Evolutionary conservation across 208 protist genomes (phyloP).

Genomic region (Leishmania martiniquensis): DNA sequence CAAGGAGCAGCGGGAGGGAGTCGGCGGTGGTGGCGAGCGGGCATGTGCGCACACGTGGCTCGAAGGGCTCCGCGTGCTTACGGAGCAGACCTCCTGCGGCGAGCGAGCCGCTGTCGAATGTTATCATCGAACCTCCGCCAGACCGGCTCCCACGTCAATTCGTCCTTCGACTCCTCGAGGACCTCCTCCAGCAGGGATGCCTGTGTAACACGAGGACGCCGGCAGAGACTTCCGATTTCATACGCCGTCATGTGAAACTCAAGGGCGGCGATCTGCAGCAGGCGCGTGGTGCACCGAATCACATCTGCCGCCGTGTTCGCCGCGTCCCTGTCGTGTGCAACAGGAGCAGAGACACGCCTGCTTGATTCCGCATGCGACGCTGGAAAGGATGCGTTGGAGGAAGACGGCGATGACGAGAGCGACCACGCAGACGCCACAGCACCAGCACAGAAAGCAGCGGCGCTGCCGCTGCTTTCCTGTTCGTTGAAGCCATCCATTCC

Average conservation of each 20-base stretch:
- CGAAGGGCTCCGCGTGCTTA: neutral
- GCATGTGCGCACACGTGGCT: neutral
- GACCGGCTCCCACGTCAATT: conserved; percentile 41
- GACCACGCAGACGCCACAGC: conserved; percentile 4
- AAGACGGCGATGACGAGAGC: conserved; percentile 1
- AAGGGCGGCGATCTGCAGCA: conserved; percentile 59
- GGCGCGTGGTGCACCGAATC: conserved; percentile 49
- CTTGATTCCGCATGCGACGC: neutral
- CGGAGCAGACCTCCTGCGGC: neutral
- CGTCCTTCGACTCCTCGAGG: conserved; percentile 48
- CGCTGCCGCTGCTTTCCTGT: neutral
- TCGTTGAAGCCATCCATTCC: neutral
- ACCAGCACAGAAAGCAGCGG: neutral
- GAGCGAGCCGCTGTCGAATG: conserved; percentile 23
- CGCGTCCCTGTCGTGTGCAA: conserved; percentile 28
- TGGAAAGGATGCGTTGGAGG: neutral
- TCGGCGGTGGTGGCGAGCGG: too few relatives aligned
- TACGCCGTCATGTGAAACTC: conserved; percentile 47
- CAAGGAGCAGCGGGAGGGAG: too few relatives aligned
- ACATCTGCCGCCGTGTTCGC: conserved; percentile 49
- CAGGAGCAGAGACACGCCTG: neutral
- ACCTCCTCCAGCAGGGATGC: conserved; percentile 56
- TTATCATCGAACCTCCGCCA: conserved; percentile 28
- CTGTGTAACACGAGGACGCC: conserved; percentile 41
- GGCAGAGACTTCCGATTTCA: conserved; percentile 52